Conservation (phyloP, 108 stramenopile species). For the Fragilaria crotonensis region DNA sequence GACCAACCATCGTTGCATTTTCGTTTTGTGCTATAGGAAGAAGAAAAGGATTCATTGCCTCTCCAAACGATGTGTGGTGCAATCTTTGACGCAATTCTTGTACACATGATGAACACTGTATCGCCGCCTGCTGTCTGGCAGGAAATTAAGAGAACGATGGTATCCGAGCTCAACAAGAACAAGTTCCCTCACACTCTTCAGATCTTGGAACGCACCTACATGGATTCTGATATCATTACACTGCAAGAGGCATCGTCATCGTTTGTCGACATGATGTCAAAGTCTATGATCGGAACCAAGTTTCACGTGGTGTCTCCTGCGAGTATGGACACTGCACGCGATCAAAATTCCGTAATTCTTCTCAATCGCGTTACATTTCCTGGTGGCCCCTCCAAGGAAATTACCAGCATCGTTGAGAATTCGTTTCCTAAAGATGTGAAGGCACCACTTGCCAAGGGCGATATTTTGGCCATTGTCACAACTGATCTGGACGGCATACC, state of each 20-base stretch:
- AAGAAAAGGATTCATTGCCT: conserved; percentile 80
- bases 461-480: conserved; percentile 59
- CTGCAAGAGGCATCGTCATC: conserved; percentile 87
- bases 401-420: conserved; percentile 38
- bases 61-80: conserved; percentile 88
- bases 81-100: conserved; percentile 89
- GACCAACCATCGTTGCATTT: too few relatives aligned
- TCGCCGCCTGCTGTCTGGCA: conserved; percentile 73
- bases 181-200: conserved; percentile 83
- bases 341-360: conserved; percentile 83
- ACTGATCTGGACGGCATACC: conserved; percentile 25
- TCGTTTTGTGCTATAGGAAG: conserved; percentile 17
- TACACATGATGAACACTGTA: conserved; percentile 88
- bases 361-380: conserved; percentile 60
- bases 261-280: conserved; percentile 71
- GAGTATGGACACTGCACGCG: conserved; percentile 54
- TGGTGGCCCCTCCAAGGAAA: conserved; percentile 41
- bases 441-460: conserved; percentile 78
- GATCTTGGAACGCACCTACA: conserved; percentile 75
- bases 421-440: conserved; percentile 42
- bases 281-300: conserved; percentile 28
- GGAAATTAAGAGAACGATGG: conserved; percentile 78
- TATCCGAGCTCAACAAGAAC: conserved; percentile 80
- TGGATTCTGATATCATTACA: conserved; percentile 80
- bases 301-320: conserved; percentile 53